Evolutionary conservation across 768 basidiomycete species (phyloP), one percentile per base, ranked within the genome.

Genomic region (Tulasnella sp.): DNA sequence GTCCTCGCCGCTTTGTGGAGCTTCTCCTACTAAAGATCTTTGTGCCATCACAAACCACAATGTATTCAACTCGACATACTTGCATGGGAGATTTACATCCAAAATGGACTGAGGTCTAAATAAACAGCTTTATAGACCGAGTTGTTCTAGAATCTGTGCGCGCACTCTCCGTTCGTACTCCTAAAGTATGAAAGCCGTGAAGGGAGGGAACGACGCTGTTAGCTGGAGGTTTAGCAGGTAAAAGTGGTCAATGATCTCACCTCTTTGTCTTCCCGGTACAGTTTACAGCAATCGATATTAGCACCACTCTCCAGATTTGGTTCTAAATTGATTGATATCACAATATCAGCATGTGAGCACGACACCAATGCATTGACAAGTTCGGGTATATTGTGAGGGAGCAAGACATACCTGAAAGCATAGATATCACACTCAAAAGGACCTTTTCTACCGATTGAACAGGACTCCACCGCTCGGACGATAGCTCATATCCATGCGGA

Each of bases 371-470:
- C 12, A 3, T n/a, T 7, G 27, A 7, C 22, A 42, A 27, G 16
- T 25, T 42, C 41, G 25, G 5, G 15, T n/a, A 31, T 22, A n/a
- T 25, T 27, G 10, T 37, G 41, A 43, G 35, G 37, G 27, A 28
- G 41, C 29, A 35, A 45, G 16, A 61, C 77, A 57, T 57, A 86
- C 89, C 87, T 56, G 95, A 92, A 10, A 99, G 73, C 91, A 99
- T 96, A 35, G 87, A 91, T 58, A 99, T 80, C 20, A 99, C 93
- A 58, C 89, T 92, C 8, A 98, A 72, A 48, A 98, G 75, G 57
- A 95, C 93, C 67, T 95, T 96, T 69, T 98, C 86, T 13, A 99
- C 87, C 60, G 87, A 89, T 67, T 98, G 93, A 0, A 98, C 93
- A n/a, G 95, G 95, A 53, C 85, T 89, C 95, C 95, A 99, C 33